Evolutionary conservation across 163 green algal species (phyloP).

Genomic region (Coccomyxa subellipsoidea): DNA sequence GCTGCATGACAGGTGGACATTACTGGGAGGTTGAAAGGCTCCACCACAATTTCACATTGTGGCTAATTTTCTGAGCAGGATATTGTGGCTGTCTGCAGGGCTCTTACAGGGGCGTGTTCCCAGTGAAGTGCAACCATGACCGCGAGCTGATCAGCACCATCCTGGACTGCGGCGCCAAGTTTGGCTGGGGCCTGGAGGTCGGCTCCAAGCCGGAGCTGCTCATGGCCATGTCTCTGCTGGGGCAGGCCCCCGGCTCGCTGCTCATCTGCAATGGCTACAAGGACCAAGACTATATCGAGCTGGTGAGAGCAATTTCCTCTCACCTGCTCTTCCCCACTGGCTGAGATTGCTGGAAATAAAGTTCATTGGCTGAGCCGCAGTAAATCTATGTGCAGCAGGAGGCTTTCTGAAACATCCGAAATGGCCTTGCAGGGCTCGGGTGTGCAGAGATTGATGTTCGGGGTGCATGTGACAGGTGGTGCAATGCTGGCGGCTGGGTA

Average conservation of each 20-base stretch:
- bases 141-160: constrained; percentile 43
- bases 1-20: too few species aligned
- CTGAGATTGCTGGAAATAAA: background rate
- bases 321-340: background rate
- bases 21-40: too few species aligned
- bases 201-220: constrained; percentile 69
- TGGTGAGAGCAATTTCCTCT: constrained; percentile 20
- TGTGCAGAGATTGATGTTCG: too few species aligned
- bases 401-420: too few species aligned
- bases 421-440: too few species aligned
- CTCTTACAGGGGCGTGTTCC: constrained; percentile 55
- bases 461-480: constrained; percentile 29
- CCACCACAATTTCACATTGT: too few species aligned
- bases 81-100: too few species aligned
- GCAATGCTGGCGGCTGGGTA: constrained; percentile 48
- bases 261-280: constrained; percentile 79
- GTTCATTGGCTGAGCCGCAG: background rate
- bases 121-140: constrained; percentile 74
- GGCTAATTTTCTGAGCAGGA: too few species aligned
- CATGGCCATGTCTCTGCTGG: constrained; percentile 52
- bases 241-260: constrained; percentile 19
- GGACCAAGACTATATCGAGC: constrained; percentile 66
- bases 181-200: constrained; percentile 61
- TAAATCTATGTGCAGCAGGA: background rate
- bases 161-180: constrained; percentile 35